phyloP scores from a whole-genome alignment of 768 basidiomycete genomes.

The Russula sp. region DNA sequence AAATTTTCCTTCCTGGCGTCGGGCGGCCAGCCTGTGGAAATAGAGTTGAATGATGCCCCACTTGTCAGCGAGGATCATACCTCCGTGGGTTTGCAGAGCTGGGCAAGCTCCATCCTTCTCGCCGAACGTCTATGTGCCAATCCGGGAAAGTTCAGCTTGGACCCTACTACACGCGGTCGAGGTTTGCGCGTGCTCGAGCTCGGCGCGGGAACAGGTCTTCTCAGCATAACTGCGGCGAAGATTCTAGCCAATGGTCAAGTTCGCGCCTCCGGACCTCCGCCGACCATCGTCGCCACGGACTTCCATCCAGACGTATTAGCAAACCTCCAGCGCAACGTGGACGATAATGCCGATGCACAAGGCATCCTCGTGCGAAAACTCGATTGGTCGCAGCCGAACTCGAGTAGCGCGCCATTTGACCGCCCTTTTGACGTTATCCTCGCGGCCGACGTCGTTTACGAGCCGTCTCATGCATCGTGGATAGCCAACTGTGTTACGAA shows the following conservation, averaged over 20 bases:
- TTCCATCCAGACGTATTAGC: conserved; percentile 72
- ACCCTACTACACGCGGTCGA: not conserved
- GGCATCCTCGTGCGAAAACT: conserved; percentile 49
- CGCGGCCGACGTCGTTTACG: conserved; percentile 79
- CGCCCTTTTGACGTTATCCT: conserved; percentile 64
- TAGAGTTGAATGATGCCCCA: conserved; percentile 70
- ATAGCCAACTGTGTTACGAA: conserved; percentile 59
- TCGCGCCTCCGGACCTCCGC: conserved; percentile 27
- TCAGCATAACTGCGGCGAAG: conserved; percentile 67
- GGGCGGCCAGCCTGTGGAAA: conserved; percentile 35
- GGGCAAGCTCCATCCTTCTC: conserved; percentile 75
- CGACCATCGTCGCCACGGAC: conserved; percentile 64
- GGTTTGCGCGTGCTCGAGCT: conserved; percentile 57
- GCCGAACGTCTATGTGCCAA: conserved; percentile 57
- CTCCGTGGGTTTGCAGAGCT: conserved; percentile 79
- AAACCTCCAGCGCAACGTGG: conserved; percentile 63
- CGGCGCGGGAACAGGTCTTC: conserved; percentile 81
- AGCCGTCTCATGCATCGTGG: conserved; percentile 65
- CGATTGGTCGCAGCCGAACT: conserved; percentile 60
- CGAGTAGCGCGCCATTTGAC: conserved; percentile 36
- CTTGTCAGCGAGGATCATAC: conserved; percentile 66
- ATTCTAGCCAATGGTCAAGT: conserved; percentile 36
- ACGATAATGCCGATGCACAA: conserved; percentile 44
- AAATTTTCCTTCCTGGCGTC: conserved; percentile 47
- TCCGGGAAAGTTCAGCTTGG: conserved; percentile 45